Percentiles rank a stretch among this genome's conserved stretches.
Conservation (phyloP, 164 flowering plant genomes). For the Magnolia sinica region DNA sequence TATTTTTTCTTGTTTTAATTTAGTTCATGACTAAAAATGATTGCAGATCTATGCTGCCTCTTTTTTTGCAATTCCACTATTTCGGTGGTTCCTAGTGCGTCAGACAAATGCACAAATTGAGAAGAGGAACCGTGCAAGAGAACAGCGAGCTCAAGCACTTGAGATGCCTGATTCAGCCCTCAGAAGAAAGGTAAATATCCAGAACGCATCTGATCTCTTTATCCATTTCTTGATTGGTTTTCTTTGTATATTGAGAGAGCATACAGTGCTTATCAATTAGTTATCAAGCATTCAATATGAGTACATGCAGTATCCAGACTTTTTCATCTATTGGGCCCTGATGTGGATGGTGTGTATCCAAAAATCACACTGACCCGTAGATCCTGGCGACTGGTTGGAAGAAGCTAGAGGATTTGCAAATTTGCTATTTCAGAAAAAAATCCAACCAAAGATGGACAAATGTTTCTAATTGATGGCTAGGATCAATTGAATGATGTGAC, state of each 20-base stretch:
- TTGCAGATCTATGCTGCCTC: constrained; percentile 92
- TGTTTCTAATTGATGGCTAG: too few species aligned
- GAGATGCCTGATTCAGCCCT: constrained; percentile 68
- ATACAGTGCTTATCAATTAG: neutral
- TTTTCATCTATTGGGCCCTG: neutral
- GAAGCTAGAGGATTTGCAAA: too few species aligned
- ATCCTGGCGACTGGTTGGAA: too few species aligned
- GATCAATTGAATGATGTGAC: too few species aligned
- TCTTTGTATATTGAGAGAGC: neutral
- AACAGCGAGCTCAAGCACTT: constrained; percentile 57
- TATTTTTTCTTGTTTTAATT: too few species aligned
- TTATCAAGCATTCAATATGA: neutral
- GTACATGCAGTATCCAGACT: neutral
- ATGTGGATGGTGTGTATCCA: neutral
- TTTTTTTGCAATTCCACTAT: constrained; percentile 87
- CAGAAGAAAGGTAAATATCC: constrained; percentile 63
- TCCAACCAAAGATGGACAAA: too few species aligned
- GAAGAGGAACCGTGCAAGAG: constrained; percentile 72
- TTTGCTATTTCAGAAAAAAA: too few species aligned
- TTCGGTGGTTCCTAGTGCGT: constrained; percentile 71
- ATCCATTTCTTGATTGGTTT: neutral
- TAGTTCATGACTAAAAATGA: neutral
- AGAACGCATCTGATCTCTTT: neutral
- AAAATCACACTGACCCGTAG: neutral
- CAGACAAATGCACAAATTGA: constrained; percentile 68